A percentile compares a stretch with the other conserved stretches of the same genome.
Conservation (phyloP, 768 basidiomycete genomes). For the Boletellus emodensis region DNA sequence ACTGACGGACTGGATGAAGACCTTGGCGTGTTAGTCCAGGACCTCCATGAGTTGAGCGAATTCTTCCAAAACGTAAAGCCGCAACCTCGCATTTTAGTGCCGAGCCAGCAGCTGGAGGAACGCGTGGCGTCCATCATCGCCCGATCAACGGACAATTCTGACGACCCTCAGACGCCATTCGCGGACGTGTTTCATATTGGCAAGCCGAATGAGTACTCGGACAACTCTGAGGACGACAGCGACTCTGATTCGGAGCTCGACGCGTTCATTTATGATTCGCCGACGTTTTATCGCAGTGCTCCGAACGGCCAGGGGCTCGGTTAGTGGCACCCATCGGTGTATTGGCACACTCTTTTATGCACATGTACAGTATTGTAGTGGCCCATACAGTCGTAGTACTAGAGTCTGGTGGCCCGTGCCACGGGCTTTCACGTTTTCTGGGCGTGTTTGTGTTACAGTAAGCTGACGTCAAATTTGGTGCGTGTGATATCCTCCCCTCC, state of each 20-base stretch:
- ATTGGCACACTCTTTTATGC: background rate
- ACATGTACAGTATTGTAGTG: background rate
- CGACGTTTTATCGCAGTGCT: conserved; percentile 40
- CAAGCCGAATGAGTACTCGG: conserved; percentile 31
- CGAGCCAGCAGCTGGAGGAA: conserved; percentile 65
- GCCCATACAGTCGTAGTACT: background rate
- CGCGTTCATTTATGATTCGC: conserved; percentile 62
- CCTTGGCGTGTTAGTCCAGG: conserved; percentile 73
- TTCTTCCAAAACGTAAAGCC: conserved; percentile 57
- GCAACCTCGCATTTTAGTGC: conserved; percentile 37
- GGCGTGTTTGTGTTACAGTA: conserved; percentile 5
- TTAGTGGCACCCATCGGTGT: conserved; percentile 6
- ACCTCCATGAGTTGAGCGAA: conserved; percentile 69
- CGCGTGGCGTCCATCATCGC: conserved; percentile 80
- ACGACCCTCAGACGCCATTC: conserved; percentile 77
- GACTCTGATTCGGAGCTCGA: conserved; percentile 39
- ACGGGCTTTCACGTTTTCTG: conserved; percentile 1
- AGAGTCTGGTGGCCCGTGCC: too few species aligned
- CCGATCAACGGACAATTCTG: conserved; percentile 57
- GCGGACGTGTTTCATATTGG: conserved; percentile 69
- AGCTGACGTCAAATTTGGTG: conserved; percentile 19
- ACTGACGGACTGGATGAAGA: conserved; percentile 50
- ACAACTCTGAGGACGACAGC: conserved; percentile 47
- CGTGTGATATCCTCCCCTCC: conserved; percentile 6
- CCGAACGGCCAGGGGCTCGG: conserved; percentile 38